A percentile compares a stretch with the other conserved stretches of the same genome.
Conservation (phyloP, 2,329 filamentous ascomycete species). For the Ceratocystis smalleyi region DNA sequence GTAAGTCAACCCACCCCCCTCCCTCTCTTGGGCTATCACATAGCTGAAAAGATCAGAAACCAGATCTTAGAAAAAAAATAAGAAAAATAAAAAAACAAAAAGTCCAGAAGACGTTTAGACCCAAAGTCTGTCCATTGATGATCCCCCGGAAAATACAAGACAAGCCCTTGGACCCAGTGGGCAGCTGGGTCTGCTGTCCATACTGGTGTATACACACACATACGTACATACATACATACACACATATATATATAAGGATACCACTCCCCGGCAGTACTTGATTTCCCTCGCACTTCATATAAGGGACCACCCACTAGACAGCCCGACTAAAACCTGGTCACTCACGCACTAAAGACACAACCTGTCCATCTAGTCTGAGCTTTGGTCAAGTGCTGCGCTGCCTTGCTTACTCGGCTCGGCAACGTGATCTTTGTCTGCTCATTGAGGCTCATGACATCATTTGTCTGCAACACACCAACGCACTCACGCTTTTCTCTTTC, state of each 20-base stretch:
- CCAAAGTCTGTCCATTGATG: background rate
- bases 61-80: too few species aligned
- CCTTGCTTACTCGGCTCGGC: background rate
- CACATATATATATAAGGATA: background rate
- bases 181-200: too few species aligned
- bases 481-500: background rate
- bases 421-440: background rate
- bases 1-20: too few species aligned
- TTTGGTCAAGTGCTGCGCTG: background rate
- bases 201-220: background rate
- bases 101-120: background rate
- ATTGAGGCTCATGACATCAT: background rate
- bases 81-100: background rate
- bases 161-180: background rate
- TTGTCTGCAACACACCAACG: background rate
- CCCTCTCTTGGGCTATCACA: too few species aligned
- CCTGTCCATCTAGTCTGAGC: background rate
- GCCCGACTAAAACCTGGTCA: too few species aligned
- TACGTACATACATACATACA: background rate
- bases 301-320: background rate
- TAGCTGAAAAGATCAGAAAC: too few species aligned
- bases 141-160: background rate
- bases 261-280: background rate
- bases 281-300: background rate
- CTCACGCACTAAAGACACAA: too few species aligned